Percentiles rank a stretch among this genome's conserved stretches.
phyloP scores from a whole-genome alignment of 306 rosid genomes.

The Lotus japonicus region DNA sequence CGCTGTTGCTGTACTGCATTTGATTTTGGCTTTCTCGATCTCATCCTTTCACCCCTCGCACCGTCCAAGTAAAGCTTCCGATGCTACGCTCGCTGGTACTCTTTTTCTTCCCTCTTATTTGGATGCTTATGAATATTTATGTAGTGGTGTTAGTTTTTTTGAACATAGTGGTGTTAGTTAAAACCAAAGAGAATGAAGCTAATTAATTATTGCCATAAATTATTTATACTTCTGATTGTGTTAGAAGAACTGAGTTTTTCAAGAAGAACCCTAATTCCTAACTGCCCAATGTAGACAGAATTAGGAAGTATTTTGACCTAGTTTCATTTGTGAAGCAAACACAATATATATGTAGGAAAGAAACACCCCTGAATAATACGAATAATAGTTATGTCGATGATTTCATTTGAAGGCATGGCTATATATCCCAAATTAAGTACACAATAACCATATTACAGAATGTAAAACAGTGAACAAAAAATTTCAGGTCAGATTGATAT shows the following conservation, averaged over 20 bases:
- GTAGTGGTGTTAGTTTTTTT: background rate
- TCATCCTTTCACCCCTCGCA: background rate
- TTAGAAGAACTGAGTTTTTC: too few species aligned
- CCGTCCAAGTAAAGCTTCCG: too few species aligned
- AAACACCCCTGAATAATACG: background rate
- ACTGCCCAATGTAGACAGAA: too few species aligned
- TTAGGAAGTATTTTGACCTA: too few species aligned
- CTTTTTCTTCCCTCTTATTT: background rate
- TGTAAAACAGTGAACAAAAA: background rate
- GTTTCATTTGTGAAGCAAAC: background rate
- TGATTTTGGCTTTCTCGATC: conserved; percentile 10
- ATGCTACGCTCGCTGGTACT: too few species aligned
- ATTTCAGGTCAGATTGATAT: background rate
- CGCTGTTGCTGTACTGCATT: background rate
- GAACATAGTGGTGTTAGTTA: too few species aligned
- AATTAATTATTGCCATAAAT: too few species aligned
- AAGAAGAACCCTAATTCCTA: too few species aligned
- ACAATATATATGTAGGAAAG: background rate
- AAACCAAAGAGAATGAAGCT: too few species aligned
- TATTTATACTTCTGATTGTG: too few species aligned
- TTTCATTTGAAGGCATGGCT: background rate
- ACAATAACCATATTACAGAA: background rate
- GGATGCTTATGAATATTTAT: background rate
- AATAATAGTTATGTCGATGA: background rate
- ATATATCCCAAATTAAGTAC: background rate